Conservation (phyloP, 1,284 basidiomycete species). For the Ganoderma leucocontextum region DNA sequence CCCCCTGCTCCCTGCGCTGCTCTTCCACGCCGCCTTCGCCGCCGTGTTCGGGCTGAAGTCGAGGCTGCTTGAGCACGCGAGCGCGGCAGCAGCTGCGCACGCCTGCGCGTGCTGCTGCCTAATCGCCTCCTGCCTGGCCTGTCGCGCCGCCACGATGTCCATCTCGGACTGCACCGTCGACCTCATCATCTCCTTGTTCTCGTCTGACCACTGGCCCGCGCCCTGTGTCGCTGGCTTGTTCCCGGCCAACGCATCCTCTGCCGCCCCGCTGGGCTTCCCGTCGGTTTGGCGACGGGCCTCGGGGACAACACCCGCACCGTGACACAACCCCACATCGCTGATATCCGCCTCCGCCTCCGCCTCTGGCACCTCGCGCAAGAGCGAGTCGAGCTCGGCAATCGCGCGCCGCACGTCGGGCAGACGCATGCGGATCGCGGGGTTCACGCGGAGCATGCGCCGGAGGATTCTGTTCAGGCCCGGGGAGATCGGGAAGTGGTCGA, state of each 20-base stretch:
- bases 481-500: slow-evolving; percentile 77
- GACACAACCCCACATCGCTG: neutral
- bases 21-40: neutral
- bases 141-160: slow-evolving; percentile 5
- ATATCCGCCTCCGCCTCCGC: slow-evolving; percentile 5
- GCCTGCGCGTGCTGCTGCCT: neutral
- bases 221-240: neutral
- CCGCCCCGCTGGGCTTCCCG: slow-evolving; percentile 26
- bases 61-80: neutral
- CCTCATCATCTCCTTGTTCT: slow-evolving; percentile 15
- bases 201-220: neutral
- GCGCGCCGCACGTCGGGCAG: slow-evolving; percentile 64
- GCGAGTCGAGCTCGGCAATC: slow-evolving; percentile 37
- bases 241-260: neutral
- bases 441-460: slow-evolving; percentile 62
- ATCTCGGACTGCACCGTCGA: slow-evolving; percentile 11
- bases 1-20: neutral
- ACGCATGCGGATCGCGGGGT: slow-evolving; percentile 59
- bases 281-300: neutral
- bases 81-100: neutral
- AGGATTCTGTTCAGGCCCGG: slow-evolving; percentile 62
- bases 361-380: slow-evolving; percentile 27
- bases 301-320: neutral
- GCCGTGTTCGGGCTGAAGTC: neutral
- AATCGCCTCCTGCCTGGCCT: neutral